phyloP scores from a whole-genome alignment of 2,329 filamentous ascomycete genomes.

The Chrysoporthe austroafricana region DNA sequence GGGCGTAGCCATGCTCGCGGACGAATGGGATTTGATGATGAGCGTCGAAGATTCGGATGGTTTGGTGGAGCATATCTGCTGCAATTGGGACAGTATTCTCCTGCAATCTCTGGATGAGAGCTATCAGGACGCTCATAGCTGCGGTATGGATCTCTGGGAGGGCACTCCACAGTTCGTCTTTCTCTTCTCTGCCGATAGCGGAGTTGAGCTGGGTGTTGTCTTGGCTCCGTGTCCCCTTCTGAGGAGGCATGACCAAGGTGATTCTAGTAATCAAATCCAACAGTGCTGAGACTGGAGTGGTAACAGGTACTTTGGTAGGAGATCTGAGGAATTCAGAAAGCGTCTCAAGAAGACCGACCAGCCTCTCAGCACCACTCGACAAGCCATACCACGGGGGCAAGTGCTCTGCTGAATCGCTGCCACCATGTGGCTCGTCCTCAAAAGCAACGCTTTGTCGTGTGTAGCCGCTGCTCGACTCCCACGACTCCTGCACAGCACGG shows the following conservation, averaged over 20 bases:
- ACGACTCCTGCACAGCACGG: conserved; percentile 78
- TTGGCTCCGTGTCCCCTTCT: conserved; percentile 49
- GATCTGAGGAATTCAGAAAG: conserved; percentile 66
- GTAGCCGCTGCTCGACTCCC: conserved; percentile 68
- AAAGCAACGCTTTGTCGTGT: conserved; percentile 46
- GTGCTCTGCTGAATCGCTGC: conserved; percentile 49
- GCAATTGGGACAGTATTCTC: conserved; percentile 61
- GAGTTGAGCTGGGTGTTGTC: conserved; percentile 67
- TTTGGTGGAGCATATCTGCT: conserved; percentile 70
- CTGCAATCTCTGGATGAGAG: conserved; percentile 62
- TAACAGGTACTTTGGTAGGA: conserved; percentile 67
- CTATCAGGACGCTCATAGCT: conserved; percentile 64
- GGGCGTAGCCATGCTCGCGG: conserved; percentile 63
- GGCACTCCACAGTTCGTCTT: conserved; percentile 74
- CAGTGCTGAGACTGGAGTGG: conserved; percentile 68
- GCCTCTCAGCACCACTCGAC: conserved; percentile 70
- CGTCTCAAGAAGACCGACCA: conserved; percentile 67
- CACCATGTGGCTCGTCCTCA: conserved; percentile 52
- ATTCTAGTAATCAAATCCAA: conserved; percentile 73
- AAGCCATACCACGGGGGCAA: conserved; percentile 77
- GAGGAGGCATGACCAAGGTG: conserved; percentile 63
- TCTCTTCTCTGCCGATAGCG: conserved; percentile 78
- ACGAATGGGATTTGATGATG: conserved; percentile 56
- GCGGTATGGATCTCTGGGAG: conserved; percentile 77
- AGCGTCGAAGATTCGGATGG: conserved; percentile 70